These are phyloP conservation scores for Ophiostoma sp. DNA, from an alignment of 2,329 filamentous ascomycete genomes.

Conservation along the genomic window DNA sequence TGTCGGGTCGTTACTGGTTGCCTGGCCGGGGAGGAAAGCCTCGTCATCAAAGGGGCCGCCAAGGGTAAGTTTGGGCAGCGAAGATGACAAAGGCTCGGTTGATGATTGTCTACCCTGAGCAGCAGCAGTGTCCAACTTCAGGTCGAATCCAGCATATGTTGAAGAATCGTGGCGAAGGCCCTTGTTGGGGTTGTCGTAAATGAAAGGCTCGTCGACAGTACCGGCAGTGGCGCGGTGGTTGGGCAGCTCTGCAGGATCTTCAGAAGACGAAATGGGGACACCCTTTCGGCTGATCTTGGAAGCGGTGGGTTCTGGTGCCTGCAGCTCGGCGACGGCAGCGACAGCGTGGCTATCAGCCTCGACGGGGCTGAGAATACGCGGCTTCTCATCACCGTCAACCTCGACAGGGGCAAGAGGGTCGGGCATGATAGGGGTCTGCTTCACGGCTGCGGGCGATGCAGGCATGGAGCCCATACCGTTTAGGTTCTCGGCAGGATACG, in stretches of 20 bases:
- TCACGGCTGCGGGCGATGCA: conserved; percentile 21
- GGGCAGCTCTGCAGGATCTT: neutral
- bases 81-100: neutral
- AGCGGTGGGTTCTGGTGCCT: conserved; percentile 37
- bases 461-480: conserved; percentile 17
- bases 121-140: conserved; percentile 14
- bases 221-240: conserved; percentile 25
- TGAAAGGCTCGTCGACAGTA: conserved; percentile 27
- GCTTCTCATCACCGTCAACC: conserved; percentile 24
- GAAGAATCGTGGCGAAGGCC: conserved; percentile 21
- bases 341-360: conserved; percentile 31
- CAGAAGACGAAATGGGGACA: conserved; percentile 22
- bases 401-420: conserved; percentile 31
- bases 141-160: conserved; percentile 21
- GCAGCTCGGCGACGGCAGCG: conserved; percentile 34
- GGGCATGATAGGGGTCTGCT: conserved; percentile 37
- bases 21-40: conserved; percentile 19
- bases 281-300: conserved; percentile 30
- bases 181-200: conserved; percentile 26
- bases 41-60: conserved; percentile 23
- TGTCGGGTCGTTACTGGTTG: conserved; percentile 11
- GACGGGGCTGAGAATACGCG: neutral
- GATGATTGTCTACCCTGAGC: neutral
- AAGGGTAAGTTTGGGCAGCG: conserved; percentile 20
- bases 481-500: conserved; percentile 28